Conservation (phyloP, 129 eudicot genomes). For the Tagetes erecta region DNA sequence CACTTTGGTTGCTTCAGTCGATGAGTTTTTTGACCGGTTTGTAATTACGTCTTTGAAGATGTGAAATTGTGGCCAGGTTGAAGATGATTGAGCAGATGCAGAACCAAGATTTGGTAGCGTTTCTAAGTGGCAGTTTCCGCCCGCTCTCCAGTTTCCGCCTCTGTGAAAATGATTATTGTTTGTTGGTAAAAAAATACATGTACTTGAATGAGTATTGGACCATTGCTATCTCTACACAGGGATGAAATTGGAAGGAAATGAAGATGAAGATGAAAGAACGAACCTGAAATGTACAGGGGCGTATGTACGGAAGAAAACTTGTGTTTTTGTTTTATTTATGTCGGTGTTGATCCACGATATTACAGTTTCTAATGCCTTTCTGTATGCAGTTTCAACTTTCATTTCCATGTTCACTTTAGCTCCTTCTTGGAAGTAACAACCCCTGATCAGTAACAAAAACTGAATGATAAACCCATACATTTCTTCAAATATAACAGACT, state of each 20-base stretch:
- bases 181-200: too few relatives aligned
- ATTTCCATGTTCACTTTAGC: slow-evolving; percentile 64
- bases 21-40: slow-evolving; percentile 31
- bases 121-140: slow-evolving; percentile 87
- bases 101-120: slow-evolving; percentile 72
- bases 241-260: not conserved
- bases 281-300: slow-evolving; percentile 99
- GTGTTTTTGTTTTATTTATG: slow-evolving; percentile 63
- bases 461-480: slow-evolving; percentile 3
- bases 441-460: slow-evolving; percentile 42
- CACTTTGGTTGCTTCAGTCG: slow-evolving; percentile 6
- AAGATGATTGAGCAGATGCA: slow-evolving; percentile 43
- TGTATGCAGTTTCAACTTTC: slow-evolving; percentile 67
- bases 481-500: not conserved
- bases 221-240: too few relatives aligned
- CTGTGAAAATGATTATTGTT: slow-evolving; percentile 37
- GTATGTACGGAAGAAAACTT: slow-evolving; percentile 80
- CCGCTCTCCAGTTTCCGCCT: slow-evolving; percentile 90
- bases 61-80: slow-evolving; percentile 50
- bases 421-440: slow-evolving; percentile 93
- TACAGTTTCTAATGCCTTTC: slow-evolving; percentile 62
- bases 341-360: slow-evolving; percentile 55
- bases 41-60: slow-evolving; percentile 47
- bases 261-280: not conserved
- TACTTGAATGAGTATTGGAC: too few relatives aligned